Conservation (phyloP, 2,329 filamentous ascomycete genomes). For the Ophiocordyceps sinensis region DNA sequence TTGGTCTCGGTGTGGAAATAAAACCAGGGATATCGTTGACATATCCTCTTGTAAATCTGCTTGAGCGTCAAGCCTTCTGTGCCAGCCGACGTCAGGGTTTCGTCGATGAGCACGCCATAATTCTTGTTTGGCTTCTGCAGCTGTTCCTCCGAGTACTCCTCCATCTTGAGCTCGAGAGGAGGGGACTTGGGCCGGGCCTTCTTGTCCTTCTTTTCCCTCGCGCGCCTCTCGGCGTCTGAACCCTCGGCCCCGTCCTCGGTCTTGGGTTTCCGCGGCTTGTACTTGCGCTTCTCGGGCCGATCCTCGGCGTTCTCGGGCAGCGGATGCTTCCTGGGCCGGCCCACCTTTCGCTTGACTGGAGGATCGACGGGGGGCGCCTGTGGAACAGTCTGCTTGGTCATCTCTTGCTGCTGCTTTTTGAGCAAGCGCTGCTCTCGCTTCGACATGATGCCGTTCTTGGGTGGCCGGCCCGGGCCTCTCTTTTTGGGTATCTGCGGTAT, state of each 20-base stretch:
- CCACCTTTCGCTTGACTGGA: slow-evolving; percentile 48
- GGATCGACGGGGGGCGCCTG: slow-evolving; percentile 32
- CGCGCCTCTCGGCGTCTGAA: slow-evolving; percentile 39
- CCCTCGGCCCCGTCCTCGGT: slow-evolving; percentile 38
- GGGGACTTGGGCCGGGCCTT: slow-evolving; percentile 45
- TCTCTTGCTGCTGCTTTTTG: slow-evolving; percentile 38
- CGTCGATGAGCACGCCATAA: slow-evolving; percentile 46
- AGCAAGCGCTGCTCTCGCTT: slow-evolving; percentile 56
- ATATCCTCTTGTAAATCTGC: slow-evolving; percentile 49
- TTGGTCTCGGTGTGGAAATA: slow-evolving; percentile 46
- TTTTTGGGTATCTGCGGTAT: slow-evolving; percentile 42
- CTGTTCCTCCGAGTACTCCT: slow-evolving; percentile 43
- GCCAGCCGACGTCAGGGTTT: slow-evolving; percentile 39
- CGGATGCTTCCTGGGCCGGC: slow-evolving; percentile 49
- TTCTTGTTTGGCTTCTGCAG: slow-evolving; percentile 48
- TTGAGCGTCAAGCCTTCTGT: slow-evolving; percentile 41
- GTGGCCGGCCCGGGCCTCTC: slow-evolving; percentile 65
- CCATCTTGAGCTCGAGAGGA: slow-evolving; percentile 37
- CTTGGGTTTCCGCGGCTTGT: slow-evolving; percentile 46
- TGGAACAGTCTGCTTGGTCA: slow-evolving; percentile 35
- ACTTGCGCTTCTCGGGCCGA: slow-evolving; percentile 48
- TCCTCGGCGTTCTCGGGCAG: slow-evolving; percentile 39
- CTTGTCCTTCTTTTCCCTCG: slow-evolving; percentile 45
- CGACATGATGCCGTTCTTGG: slow-evolving; percentile 73
- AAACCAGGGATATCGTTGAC: slow-evolving; percentile 42